Evolutionary conservation across 306 rosid genomes (phyloP), one percentile per base, ranked within the genome.

Genomic region (Sicyos edulis): DNA sequence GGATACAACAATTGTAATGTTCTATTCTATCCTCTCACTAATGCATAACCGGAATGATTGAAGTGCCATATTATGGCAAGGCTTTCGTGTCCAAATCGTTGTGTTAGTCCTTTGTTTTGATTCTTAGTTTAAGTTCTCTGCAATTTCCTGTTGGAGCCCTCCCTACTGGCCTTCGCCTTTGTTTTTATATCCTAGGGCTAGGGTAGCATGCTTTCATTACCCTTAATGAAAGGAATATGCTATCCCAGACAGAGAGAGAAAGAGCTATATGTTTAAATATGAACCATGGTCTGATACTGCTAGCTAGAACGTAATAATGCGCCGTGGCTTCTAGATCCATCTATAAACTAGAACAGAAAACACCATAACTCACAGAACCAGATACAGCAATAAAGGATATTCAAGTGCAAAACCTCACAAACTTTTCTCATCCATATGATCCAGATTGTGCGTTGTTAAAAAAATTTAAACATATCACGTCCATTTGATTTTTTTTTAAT

Each of bases 1-100:
- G 17, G 65, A 60, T 26, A 59, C 76, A 67, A 70, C 40, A 60
- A 60, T 17, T 44, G 16, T 64, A 64, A 15, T 17, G 72, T 66
- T 42, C 50, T 17, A 64, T 66, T 42, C 50, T 17, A 64, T 17
- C 9, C 10, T 42, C 24, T 32, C 24, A 62, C 68, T 34, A 8
- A 34, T 62, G 49, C n/a, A 62, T 16, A 62, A 62, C 68, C n/a
- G 22, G 6, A 61, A 16, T 14, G 50, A 45, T 37, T 37, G 50
- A 10, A n/a, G 26, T 5, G 14, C 50, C 68, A 16, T 62, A 62
- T 42, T 42, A 42, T 42, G 47, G 47, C 47, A 40, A 40, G 9
- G 45, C 45, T 40, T 40, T 40, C 32, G 52, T 10, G 52, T 47
- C 52, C 52, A 47, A 47, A 47, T 47, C 3, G 13, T 61, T 62